Base-by-base conservation (phyloP, 495 filamentous ascomycete species). In the Trypethelium eluteriae region DNA sequence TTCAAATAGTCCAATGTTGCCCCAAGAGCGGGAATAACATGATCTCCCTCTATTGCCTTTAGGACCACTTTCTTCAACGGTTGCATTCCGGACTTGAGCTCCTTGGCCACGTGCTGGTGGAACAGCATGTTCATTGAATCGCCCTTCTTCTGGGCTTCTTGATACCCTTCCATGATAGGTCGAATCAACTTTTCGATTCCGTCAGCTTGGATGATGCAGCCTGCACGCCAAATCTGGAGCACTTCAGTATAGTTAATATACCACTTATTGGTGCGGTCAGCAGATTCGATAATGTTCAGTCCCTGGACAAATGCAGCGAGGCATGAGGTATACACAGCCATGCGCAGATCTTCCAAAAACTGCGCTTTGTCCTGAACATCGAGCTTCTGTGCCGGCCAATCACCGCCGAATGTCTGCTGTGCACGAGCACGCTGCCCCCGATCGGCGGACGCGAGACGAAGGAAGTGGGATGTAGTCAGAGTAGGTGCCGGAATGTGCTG, bases 201-300 rank as follows among this genome's bases (percentile, higher is more conserved):
- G 67, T 90, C 88, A 2, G 86, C 81, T 71, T 86, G 81, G 71
- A 91, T 90, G 74, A 92, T 90, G 73, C 88, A 90, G 3, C 89
- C 89, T 2, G 79, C 83, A 2, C 85, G 83, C 89, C 88, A 91
- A 69, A 91, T 85, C 70, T 87, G 82, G 4, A 90, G 72, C 63
- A 88, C 82, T 4, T 81, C 79, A 2, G 76, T 76, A 38, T 86
- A 80, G 67, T 86, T 78, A 66, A 91, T 80, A 32, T 83, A 76
- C 88, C 88, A 91, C 38, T 79, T 78, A 69, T 90, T 81, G 38
- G 84, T 79, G 39, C 81, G 78, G 62, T 86, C 83, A 0, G 86
- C 83, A 35, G 80, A 78, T 5, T 82, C 82, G 66, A 92, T 88
- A 53, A 90, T 74, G 69, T 87, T 83, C 38, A 92, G 77, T 2